These are phyloP conservation scores for Paramecium caudatum DNA, from an alignment of 73 alveolate species.

Conservation along the genomic window DNA sequence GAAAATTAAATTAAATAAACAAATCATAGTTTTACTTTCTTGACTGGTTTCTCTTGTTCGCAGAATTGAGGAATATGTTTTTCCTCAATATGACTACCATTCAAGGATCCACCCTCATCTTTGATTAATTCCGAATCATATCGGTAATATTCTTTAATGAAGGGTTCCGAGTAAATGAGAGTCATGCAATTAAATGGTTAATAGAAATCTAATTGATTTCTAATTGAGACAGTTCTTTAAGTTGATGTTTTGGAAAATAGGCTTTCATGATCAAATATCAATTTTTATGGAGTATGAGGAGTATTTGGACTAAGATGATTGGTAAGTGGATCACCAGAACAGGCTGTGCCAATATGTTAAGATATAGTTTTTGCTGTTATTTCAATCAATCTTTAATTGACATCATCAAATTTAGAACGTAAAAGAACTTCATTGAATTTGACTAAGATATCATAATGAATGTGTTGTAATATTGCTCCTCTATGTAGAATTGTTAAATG, in stretches of 20 bases:
- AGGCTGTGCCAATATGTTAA: neutral
- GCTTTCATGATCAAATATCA: constrained; percentile 50
- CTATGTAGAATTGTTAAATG: neutral
- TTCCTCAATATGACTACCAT: constrained; percentile 18
- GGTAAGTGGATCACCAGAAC: constrained; percentile 2
- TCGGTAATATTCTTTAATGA: constrained; percentile 18
- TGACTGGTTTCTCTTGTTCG: constrained; percentile 29
- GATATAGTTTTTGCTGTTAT: constrained; percentile 51
- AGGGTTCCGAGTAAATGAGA: constrained; percentile 8
- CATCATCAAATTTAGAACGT: neutral
- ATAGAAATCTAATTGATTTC: constrained; percentile 46
- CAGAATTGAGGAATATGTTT: neutral
- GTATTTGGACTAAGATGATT: constrained; percentile 63
- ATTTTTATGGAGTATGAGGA: constrained; percentile 54
- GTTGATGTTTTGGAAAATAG: constrained; percentile 2
- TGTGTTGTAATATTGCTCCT: neutral
- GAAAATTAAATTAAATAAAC: constrained; percentile 19
- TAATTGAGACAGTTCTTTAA: neutral
- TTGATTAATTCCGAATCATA: constrained; percentile 40
- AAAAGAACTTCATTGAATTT: constrained; percentile 50
- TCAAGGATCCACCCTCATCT: constrained; percentile 61
- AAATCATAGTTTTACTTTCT: constrained; percentile 22
- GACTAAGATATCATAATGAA: constrained; percentile 67
- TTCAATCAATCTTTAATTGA: constrained; percentile 32
- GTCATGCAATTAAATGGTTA: constrained; percentile 53